Evolutionary conservation across 2,329 filamentous ascomycete genomes (phyloP), one percentile per base, ranked within the genome.

Genomic region (Coniochaeta sp.): DNA sequence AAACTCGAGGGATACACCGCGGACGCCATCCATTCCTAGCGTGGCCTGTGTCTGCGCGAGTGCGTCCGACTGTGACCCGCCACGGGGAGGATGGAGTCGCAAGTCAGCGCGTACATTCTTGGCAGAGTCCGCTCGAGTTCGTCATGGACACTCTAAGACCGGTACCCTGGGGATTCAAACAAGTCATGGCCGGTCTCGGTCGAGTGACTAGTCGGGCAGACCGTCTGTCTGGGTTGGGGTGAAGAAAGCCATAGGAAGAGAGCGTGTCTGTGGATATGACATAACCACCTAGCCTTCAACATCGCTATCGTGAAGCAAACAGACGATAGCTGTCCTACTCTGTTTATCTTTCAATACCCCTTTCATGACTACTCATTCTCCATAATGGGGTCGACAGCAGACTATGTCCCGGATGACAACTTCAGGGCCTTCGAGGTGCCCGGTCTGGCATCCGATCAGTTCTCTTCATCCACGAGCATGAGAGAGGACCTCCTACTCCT

Each of bases 401-500:
- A 48, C 45, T 28, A 48, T 6, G n/a, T 26, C 8, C 14, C 22
- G 28, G 18, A 6, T 32, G 52, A 58, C 38, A 49, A 47, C 49
- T 60, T 60, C 38, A 58, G 52, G 30, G 58, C 56, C 30, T 65
- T 66, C 51, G 53, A 65, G 16, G 35, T 70, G n/a, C 33, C 38
- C 18, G 60, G 55, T 5, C 60, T 70, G 52, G 55, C 52, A 10
- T 55, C 62, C 28, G 53, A 65, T 31, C 51, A 63, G 14, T 49
- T 8, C 4, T 40, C 30, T 3, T 63, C 61, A 10, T 57, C 58
- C 14, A 71, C 69, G 8, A 61, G 65, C 27, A 63, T 70, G 60
- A 69, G 56, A 52, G 67, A 73, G n/a, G 71, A 72, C 16, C 50
- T 70, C 14, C 16, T 75, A 12, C 65, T 75, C 10, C 42, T 70